Percentiles rank a stretch among this genome's conserved stretches.
Conservation (phyloP, 768 basidiomycete species). For the Hirschioporus abietinus region DNA sequence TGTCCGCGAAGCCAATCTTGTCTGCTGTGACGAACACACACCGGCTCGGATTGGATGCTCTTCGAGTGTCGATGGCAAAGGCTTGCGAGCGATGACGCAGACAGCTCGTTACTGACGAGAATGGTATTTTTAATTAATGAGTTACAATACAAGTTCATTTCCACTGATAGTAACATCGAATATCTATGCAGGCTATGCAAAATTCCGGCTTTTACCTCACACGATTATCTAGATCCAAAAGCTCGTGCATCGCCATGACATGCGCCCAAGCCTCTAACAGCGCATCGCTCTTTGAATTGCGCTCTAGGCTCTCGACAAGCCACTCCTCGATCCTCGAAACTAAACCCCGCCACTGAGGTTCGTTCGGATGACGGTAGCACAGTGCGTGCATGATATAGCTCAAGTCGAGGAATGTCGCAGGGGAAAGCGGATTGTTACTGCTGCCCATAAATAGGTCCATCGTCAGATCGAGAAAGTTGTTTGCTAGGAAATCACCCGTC, state of each 20-base stretch:
- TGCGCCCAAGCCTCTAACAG: neutral
- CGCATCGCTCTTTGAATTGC: neutral
- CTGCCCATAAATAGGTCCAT: neutral
- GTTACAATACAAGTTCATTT: neutral
- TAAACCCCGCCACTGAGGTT: neutral
- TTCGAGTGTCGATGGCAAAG: constrained; percentile 53
- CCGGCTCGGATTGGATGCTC: constrained; percentile 49
- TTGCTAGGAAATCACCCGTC: neutral
- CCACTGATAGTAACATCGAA: neutral
- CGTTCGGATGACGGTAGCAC: neutral
- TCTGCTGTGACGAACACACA: constrained; percentile 46
- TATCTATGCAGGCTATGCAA: too few relatives aligned
- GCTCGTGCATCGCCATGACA: neutral
- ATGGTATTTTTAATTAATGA: neutral
- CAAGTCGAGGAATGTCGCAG: neutral
- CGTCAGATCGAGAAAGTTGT: neutral
- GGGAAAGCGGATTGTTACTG: neutral
- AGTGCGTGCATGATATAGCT: neutral
- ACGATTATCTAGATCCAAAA: neutral
- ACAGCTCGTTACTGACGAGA: neutral
- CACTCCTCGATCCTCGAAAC: neutral
- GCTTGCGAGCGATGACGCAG: constrained; percentile 40
- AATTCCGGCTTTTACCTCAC: too few relatives aligned
- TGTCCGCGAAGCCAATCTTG: constrained; percentile 38
- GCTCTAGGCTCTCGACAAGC: neutral